Evolutionary conservation across 2,329 filamentous ascomycete genomes (phyloP), one percentile per base, ranked within the genome.

Genomic region (Penicillium sp.): DNA sequence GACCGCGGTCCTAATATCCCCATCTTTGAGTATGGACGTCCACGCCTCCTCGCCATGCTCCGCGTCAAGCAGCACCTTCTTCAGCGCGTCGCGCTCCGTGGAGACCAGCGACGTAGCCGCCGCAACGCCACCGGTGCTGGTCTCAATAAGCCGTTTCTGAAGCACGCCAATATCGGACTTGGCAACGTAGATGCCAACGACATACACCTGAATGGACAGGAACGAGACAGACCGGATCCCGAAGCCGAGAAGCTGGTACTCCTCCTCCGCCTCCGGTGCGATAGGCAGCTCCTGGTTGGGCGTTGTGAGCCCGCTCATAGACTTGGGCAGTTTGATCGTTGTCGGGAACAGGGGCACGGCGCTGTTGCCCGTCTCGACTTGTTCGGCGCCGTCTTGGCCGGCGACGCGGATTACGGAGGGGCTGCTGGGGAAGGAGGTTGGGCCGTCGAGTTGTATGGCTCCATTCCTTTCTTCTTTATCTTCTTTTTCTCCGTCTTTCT

Each of bases 201-300:
- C 89, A 75, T 99, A 99, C 53, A 99, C 94, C 71, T 96, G 87
- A 46, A 99, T 91, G 49, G 84, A 79, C 46, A 97, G 77, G 72
- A 97, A 96, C 23, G 89, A 95, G 30, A 99, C 94, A 1, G 88
- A 91, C 55, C 94, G 84, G 61, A 95, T 87, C 18, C 94, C 94
- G 5, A 97, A 77, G 0, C 94, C 94, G 6, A 97, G 82, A 0
- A 97, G 81, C 21, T 91, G 92, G 71, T 97, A 97, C 65, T 96
- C 81, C 43, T 88, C 65, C 72, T 83, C 60, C 73, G 80, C 60
- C 59, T 49, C 76, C 72, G 67, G 52, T n/a, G 65, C 61, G 16
- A 71, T 68, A 26, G 68, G 68, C 1, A 76, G 49, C 14, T 72
- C 72, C 18, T 73, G 73, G n/a, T 72, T 69, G 57, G 68, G 61